Conservation (phyloP, 2,329 filamentous ascomycete species). For the Trichoderma brevicompactum region DNA sequence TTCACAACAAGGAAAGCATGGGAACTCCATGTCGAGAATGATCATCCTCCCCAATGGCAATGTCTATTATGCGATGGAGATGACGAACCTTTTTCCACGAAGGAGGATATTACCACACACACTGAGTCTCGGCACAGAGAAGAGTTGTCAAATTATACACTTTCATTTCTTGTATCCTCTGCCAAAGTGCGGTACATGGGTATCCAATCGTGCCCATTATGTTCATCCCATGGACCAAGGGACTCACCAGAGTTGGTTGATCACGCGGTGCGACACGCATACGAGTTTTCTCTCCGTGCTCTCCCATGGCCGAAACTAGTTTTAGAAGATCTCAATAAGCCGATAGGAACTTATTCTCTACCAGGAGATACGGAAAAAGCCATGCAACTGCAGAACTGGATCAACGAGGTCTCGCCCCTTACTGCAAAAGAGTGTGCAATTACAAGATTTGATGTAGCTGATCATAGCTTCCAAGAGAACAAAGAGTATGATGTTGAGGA, state of each 20-base stretch:
- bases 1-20: constrained; percentile 24
- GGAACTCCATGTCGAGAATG: constrained; percentile 17
- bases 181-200: neutral
- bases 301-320: constrained; percentile 24
- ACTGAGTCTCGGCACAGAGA: neutral
- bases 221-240: neutral
- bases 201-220: constrained; percentile 20
- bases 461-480: neutral
- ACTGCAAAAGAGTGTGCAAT: neutral
- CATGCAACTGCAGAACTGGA: neutral
- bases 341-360: neutral
- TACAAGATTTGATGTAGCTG: neutral
- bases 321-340: neutral
- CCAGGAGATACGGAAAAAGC: neutral
- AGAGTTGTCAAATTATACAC: neutral
- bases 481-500: neutral
- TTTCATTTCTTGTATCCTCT: neutral
- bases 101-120: neutral
- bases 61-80: constrained; percentile 25
- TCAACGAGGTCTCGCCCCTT: neutral
- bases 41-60: constrained; percentile 21
- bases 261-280: constrained; percentile 15
- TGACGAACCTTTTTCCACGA: neutral
- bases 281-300: constrained; percentile 21
- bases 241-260: constrained; percentile 24